phyloP scores from a whole-genome alignment of 805 yeast genomes.

The Kazachstania taianensis region DNA sequence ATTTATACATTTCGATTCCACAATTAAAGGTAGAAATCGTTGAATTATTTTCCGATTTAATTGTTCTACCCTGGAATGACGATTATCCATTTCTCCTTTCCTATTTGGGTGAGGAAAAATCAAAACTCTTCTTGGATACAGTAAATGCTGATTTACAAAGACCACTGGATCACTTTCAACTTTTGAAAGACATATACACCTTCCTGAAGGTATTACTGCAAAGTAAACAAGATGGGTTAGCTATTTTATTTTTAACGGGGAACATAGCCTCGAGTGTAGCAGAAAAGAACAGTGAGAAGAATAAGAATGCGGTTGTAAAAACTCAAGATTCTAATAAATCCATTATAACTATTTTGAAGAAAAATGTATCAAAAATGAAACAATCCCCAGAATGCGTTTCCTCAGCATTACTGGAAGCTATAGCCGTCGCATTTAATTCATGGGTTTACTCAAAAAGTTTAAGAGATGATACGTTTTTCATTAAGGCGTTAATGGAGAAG shows the following conservation, averaged over 20 bases:
- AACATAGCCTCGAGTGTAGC: slow-evolving; percentile 31
- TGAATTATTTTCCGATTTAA: slow-evolving; percentile 46
- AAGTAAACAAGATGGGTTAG: slow-evolving; percentile 69
- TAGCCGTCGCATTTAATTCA: slow-evolving; percentile 63
- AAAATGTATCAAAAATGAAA: slow-evolving; percentile 41
- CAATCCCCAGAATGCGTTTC: slow-evolving; percentile 53
- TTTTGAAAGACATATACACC: slow-evolving; percentile 47
- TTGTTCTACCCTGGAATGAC: slow-evolving; percentile 45
- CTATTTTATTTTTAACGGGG: slow-evolving; percentile 53
- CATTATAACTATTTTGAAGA: slow-evolving; percentile 45
- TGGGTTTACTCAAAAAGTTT: slow-evolving; percentile 60
- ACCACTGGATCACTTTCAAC: slow-evolving; percentile 41
- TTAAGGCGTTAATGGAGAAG: slow-evolving; percentile 29
- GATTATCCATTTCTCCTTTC: slow-evolving; percentile 74
- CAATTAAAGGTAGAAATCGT: slow-evolving; percentile 42
- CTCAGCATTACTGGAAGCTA: slow-evolving; percentile 58
- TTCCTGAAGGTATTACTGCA: slow-evolving; percentile 60
- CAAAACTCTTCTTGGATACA: slow-evolving; percentile 50
- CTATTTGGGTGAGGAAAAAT: slow-evolving; percentile 58
- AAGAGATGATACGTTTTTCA: slow-evolving; percentile 35
- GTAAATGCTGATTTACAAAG: slow-evolving; percentile 52
- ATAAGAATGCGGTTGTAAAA: slow-evolving; percentile 9
- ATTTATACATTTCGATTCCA: slow-evolving; percentile 38
- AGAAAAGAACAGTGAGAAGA: not conserved
- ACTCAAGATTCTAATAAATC: slow-evolving; percentile 27